Base-by-base conservation (phyloP, 2,329 filamentous ascomycete species). In the Aureobasidium namibiae region DNA sequence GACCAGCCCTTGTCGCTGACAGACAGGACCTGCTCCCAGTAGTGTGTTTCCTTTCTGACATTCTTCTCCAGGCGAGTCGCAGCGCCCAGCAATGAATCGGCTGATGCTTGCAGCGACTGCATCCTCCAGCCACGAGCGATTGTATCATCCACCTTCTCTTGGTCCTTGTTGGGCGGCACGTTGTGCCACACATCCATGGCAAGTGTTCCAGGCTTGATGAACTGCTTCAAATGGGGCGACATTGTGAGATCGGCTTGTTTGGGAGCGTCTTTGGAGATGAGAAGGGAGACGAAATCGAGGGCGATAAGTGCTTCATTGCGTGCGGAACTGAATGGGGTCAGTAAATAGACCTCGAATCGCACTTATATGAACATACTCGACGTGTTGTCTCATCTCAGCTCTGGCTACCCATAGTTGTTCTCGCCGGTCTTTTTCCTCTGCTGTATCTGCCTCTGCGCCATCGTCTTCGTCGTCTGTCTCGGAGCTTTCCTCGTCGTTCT, bases 1-100 rank as follows among this genome's bases (percentile, higher is more conserved):
- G 88, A 86, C 92, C 94, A 99, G 4, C 92, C 91, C 58, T 85
- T 86, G 64, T 90, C 83, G 64, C 87, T 90, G 45, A 97, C 85
- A 10, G 85, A 83, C 48, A 95, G 76, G 2, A 97, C 82, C 66
- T 95, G 87, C 59, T 88, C 82, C 94, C 94, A 99, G 72, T 95
- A 99, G 66, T 82, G 86, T 1, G 86, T 86, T 75, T 99, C 94
- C 31, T 84, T 83, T 10, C 82, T 80, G 34, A 95, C 87, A 70
- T 96, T 92, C 11, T 81, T 82, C 65, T 90, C 83, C 13, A 99
- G 75, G 41, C 89, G 81, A 26, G 81, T 79, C 0, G 89, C 87
- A 4, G 91, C 87, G 10, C 84, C 80, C 14, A 90, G 75, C 23
- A 96, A 81, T 36, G 86, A 85, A 65, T 89, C 86, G 1, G 90